These are phyloP conservation scores for fission yeast (Schizosaccharomyces pombe) DNA, from an alignment of 805 yeast genomes.

Conservation along the genomic window ASM294v3 CU329670.1:3636001-3636500, in stretches of 20 bases:
- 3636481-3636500: no score
- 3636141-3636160: slow-evolving; percentile 43
- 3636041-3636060: background rate
- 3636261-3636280: background rate
- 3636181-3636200: slow-evolving; percentile 29
- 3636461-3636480: no score
- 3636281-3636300: background rate
- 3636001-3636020: slow-evolving; percentile 17
- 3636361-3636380: no score
- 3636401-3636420: no score
- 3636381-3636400: no score
- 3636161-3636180: slow-evolving; percentile 57
- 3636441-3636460: no score
- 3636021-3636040: slow-evolving; percentile 10
- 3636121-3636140: slow-evolving; percentile 39
- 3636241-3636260: background rate
- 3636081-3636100: slow-evolving; percentile 16
- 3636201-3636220: slow-evolving; percentile 34
- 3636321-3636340: background rate
- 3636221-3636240: slow-evolving; percentile 18
- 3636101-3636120: slow-evolving; percentile 25
- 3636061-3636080: background rate
- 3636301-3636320: background rate
- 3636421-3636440: no score
- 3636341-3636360: background rate